phyloP scores from a whole-genome alignment of 441 rosid species.

The Sinapis alba region DNA sequence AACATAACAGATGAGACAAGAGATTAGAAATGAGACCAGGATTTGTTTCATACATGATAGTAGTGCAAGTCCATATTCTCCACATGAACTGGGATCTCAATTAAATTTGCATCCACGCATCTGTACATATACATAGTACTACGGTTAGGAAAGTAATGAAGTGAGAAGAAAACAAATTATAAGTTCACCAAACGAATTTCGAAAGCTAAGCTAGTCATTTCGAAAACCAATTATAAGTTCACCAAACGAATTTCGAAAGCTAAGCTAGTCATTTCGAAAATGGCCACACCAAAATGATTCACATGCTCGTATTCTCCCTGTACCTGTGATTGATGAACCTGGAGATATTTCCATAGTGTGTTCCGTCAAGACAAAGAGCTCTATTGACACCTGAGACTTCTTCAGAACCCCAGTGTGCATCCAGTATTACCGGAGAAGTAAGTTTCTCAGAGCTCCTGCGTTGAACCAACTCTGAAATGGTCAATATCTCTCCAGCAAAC shows the following conservation, averaged over 20 bases:
- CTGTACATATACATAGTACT: constrained; percentile 44
- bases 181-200: constrained; percentile 13
- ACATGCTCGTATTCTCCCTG: too few relatives aligned
- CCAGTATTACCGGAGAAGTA: constrained; percentile 60
- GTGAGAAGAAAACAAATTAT: neutral
- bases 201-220: constrained; percentile 7
- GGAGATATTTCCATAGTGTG: constrained; percentile 78
- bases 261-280: too few relatives aligned
- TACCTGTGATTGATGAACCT: constrained; percentile 97
- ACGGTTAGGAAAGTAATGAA: constrained; percentile 8
- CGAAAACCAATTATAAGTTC: too few relatives aligned
- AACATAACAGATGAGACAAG: constrained; percentile 9
- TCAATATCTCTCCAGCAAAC: constrained; percentile 83
- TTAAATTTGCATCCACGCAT: constrained; percentile 89
- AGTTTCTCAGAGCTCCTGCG: constrained; percentile 44
- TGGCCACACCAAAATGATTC: too few relatives aligned
- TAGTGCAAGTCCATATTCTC: constrained; percentile 72
- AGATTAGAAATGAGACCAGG: constrained; percentile 4
- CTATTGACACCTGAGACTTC: constrained; percentile 54
- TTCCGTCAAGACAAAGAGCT: constrained; percentile 83
- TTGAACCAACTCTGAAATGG: constrained; percentile 60
- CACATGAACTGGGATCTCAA: constrained; percentile 93
- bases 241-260: too few relatives aligned
- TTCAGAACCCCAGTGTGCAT: constrained; percentile 78
- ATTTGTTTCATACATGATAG: constrained; percentile 68